A percentile compares a stretch with the other conserved stretches of the same genome.
These are phyloP conservation scores for Phytophthora tubulina DNA, from an alignment of 352 stramenopile species.

Conservation along the genomic window DNA sequence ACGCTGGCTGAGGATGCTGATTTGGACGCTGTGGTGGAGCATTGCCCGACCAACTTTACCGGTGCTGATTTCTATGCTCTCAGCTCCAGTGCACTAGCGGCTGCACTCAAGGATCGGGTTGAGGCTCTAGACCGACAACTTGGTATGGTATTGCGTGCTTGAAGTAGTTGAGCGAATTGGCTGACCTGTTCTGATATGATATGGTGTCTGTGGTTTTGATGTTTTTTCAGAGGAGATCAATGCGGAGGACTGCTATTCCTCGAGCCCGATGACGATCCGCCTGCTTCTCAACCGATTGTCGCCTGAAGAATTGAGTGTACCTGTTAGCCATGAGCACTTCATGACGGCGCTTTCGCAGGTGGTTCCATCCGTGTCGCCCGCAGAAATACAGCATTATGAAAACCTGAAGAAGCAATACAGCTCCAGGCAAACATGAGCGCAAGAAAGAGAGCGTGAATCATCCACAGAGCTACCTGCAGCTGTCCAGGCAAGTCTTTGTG, in stretches of 20 bases:
- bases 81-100: slow-evolving; percentile 76
- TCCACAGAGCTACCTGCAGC: slow-evolving; percentile 6
- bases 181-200: slow-evolving; percentile 23
- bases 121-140: slow-evolving; percentile 70
- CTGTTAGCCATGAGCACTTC: slow-evolving; percentile 70
- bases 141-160: slow-evolving; percentile 44
- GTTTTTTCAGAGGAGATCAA: slow-evolving; percentile 66
- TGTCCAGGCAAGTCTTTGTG: slow-evolving; percentile 18
- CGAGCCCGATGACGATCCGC: slow-evolving; percentile 72
- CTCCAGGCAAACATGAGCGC: slow-evolving; percentile 54
- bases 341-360: slow-evolving; percentile 63
- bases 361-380: slow-evolving; percentile 85
- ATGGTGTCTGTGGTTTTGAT: slow-evolving; percentile 14
- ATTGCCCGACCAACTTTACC: slow-evolving; percentile 81
- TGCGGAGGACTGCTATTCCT: slow-evolving; percentile 84
- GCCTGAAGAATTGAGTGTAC: slow-evolving; percentile 68
- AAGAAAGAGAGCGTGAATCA: slow-evolving; percentile 2
- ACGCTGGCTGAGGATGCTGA: slow-evolving; percentile 65
- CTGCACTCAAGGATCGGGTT: slow-evolving; percentile 85
- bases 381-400: slow-evolving; percentile 91
- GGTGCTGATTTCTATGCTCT: slow-evolving; percentile 89
- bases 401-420: slow-evolving; percentile 89
- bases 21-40: slow-evolving; percentile 65
- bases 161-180: slow-evolving; percentile 7
- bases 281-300: slow-evolving; percentile 73